A percentile compares a stretch with the other conserved stretches of the same genome.
Conservation (phyloP, 345 rosid genomes). For the Heritiera fomes region DNA sequence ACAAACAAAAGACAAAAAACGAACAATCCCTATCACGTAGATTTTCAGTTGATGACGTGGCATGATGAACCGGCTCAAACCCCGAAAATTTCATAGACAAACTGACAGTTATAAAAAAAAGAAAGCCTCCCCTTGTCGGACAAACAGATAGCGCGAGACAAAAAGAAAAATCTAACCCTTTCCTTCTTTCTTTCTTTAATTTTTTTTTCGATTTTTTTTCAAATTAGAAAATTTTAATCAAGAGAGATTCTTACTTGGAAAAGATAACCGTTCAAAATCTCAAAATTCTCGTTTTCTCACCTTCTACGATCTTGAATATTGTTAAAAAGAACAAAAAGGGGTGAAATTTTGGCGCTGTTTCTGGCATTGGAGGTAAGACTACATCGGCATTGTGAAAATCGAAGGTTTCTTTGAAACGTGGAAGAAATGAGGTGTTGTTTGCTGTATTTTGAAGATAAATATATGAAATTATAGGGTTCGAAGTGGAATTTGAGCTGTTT, state of each 20-base stretch:
- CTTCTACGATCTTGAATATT: neutral
- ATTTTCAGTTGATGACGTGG: slow-evolving; percentile 35
- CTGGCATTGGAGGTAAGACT: slow-evolving; percentile 7
- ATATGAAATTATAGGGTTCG: neutral
- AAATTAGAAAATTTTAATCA: neutral
- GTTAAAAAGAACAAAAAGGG: neutral
- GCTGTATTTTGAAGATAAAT: neutral
- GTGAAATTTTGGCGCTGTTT: neutral
- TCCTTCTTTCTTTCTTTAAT: too few species aligned
- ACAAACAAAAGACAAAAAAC: neutral
- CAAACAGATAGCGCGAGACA: neutral
- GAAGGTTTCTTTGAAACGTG: neutral
- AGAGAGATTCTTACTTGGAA: too few species aligned
- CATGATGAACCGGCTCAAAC: slow-evolving; percentile 20
- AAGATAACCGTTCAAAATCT: neutral
- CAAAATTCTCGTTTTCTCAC: neutral
- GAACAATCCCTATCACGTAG: slow-evolving; percentile 3
- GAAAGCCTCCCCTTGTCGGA: neutral
- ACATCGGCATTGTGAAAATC: neutral
- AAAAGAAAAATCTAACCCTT: neutral
- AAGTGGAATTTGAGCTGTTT: slow-evolving; percentile 22
- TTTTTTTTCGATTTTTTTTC: neutral
- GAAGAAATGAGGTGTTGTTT: slow-evolving; percentile 1
- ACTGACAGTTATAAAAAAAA: slow-evolving; percentile 12
- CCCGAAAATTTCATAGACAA: slow-evolving; percentile 5